Evolutionary conservation across 352 stramenopile species (phyloP), one percentile per base, ranked within the genome.

Genomic region (Pythium dissimile): DNA sequence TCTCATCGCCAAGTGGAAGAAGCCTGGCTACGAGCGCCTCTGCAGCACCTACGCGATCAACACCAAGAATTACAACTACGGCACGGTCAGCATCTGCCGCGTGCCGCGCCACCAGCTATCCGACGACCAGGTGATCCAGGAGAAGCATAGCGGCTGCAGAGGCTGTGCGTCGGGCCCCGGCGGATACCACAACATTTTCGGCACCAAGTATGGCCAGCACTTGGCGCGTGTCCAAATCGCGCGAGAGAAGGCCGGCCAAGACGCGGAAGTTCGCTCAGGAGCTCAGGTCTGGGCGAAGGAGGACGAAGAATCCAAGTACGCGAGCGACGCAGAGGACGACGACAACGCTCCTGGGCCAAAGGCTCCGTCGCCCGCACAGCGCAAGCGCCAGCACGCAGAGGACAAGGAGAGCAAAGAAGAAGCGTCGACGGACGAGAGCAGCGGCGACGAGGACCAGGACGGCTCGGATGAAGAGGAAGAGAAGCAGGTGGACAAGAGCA

Each of bases 1-100:
- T 21, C 73, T 99, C 13, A 99, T 99, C 62, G 96, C 96, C 64
- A 99, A 99, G 73, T 99, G 97, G 97, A 99, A 99, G 72, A 99
- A 99, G 59, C 89, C 93, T 13, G 97, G 97, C 27, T 99, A 99
- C 70, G 97, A 99, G 71, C 77, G 93, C 5, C 85, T 99, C 10
- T 99, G 97, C 73, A 98, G 80, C 48, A 99, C 96, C 2, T 99
- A 98, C 71, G 96, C 98, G 11, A 99, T 99, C 71, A 99, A 99
- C 83, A 79, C 94, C 21, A 93, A 95, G 64, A 99, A 99, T 79
- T 99, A 99, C 81, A 99, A 99, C 69, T 99, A 99, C 77, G 97
- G 97, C 6, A 99, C 96, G 0, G 97, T 98, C 21, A 97, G 80
- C 45, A 98, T 99, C 66, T 99, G 97, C 77, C 87, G 97, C 44